Evolutionary conservation across 1,284 basidiomycete genomes (phyloP), one percentile per base, ranked within the genome.

Genomic region (Naganishia sp.): DNA sequence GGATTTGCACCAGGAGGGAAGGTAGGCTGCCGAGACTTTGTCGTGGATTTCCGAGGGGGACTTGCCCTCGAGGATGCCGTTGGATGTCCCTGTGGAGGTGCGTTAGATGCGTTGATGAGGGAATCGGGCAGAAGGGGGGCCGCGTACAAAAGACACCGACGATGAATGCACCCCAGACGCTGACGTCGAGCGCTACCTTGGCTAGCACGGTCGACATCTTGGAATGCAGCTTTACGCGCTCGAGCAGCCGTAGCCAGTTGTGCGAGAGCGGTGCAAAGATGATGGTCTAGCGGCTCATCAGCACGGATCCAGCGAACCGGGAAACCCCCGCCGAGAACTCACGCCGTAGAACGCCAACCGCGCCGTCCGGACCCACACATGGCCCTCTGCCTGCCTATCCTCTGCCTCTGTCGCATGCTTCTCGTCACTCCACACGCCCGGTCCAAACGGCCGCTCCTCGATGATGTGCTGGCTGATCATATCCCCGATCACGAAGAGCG

Each of bases 401-500:
- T 43, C 31, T 67, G 49, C 31, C 52, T 33, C 7, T 55, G 46
- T 18, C 28, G 53, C 28, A 16, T 13, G 82, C 85, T 73, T 70
- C 90, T 54, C 48, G 44, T 52, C 60, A 31, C 60, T 63, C 60
- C 60, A 54, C 5, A 52, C 89, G 73, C 91, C 89, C 72, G 90
- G 89, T 3, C 86, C 80, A 46, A 75, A 48, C 15, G 88, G 87
- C 73, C 81, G 84, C 68, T 81, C 81, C 74, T 93, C 92, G 33
- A 93, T 85, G 0, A 82, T 86, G 75, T 93, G 88, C 77, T 93
- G 91, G 0, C 91, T 90, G 44, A 93, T 83, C 0, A 90, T 73
- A 74, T 94, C 92, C n/a, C 90, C 91, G 10, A 85, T 80, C 52
- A 87, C 86, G 72, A 90, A 92, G 18, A 92, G 80, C 50, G 87